phyloP scores from a whole-genome alignment of 2,329 filamentous ascomycete genomes.

The Botrytis pseudocinerea region DNA sequence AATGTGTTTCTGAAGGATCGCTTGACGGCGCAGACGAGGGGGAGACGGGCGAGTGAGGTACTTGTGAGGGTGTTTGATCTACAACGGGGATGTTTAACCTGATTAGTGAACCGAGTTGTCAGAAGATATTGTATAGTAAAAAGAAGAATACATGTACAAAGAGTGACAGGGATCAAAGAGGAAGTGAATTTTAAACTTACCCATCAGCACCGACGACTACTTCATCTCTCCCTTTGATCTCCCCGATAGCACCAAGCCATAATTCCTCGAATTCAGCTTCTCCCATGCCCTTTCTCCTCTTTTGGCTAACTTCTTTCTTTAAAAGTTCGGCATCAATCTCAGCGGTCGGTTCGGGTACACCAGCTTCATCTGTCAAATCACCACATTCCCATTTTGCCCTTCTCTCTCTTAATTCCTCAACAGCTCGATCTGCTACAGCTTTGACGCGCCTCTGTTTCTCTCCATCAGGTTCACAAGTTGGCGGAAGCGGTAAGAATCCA shows the following conservation, averaged over 20 bases:
- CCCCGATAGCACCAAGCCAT: constrained; percentile 71
- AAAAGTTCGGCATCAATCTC: constrained; percentile 70
- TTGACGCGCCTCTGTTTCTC: constrained; percentile 87
- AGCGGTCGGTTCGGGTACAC: constrained; percentile 56
- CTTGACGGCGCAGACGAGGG: constrained; percentile 78
- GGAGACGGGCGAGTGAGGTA: constrained; percentile 87
- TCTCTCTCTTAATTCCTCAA: constrained; percentile 82
- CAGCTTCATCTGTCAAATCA: constrained; percentile 62
- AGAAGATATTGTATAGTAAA: constrained; percentile 49
- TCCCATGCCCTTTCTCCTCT: constrained; percentile 79
- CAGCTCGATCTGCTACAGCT: constrained; percentile 80
- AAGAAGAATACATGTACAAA: constrained; percentile 29
- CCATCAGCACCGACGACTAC: constrained; percentile 52
- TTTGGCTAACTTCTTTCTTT: constrained; percentile 72
- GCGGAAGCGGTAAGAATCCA: constrained; percentile 79
- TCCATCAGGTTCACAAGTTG: constrained; percentile 92
- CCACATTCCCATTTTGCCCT: constrained; percentile 91
- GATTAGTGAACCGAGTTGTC: constrained; percentile 72
- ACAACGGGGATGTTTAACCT: constrained; percentile 71
- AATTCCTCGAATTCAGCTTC: constrained; percentile 91
- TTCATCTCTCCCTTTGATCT: constrained; percentile 65
- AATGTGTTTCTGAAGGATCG: constrained; percentile 75
- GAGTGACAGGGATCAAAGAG: constrained; percentile 24
- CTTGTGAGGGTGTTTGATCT: constrained; percentile 78
- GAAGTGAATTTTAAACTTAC: constrained; percentile 49